Conservation (phyloP, 331 rosid genomes). For the Malus hybrid region DNA sequence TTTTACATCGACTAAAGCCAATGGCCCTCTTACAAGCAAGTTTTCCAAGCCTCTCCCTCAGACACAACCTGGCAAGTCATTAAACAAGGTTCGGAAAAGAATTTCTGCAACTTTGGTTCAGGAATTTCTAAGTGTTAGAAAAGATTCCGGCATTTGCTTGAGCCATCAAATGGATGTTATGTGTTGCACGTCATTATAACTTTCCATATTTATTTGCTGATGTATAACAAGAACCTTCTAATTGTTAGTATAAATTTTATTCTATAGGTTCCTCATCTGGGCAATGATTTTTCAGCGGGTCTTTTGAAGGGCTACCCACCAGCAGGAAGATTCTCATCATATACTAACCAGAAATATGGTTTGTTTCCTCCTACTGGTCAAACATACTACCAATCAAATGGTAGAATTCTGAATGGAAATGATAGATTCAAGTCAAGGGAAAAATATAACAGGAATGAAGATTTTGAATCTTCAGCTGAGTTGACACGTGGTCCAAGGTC, state of each 20-base stretch:
- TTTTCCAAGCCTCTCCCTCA: constrained; percentile 24
- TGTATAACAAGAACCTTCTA: neutral
- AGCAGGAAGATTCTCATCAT: constrained; percentile 30
- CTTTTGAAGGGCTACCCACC: constrained; percentile 36
- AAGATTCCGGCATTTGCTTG: neutral
- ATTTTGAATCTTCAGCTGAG: constrained; percentile 36
- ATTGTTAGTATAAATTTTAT: neutral
- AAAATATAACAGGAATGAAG: constrained; percentile 28
- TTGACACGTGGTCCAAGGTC: constrained; percentile 71
- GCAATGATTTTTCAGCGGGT: constrained; percentile 32
- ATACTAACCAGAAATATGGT: constrained; percentile 25
- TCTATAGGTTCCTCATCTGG: constrained; percentile 42
- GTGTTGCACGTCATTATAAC: neutral
- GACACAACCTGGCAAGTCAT: constrained; percentile 17
- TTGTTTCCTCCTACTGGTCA: constrained; percentile 17
- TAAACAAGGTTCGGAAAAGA: constrained; percentile 34
- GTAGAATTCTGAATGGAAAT: constrained; percentile 29
- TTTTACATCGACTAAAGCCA: constrained; percentile 15
- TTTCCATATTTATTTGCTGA: neutral
- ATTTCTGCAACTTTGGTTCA: neutral
- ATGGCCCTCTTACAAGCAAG: constrained; percentile 24
- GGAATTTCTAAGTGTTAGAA: neutral
- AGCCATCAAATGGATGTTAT: neutral
- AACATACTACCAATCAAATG: constrained; percentile 20
- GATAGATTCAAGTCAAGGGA: constrained; percentile 29